Conservation (phyloP, 768 basidiomycete genomes). For the Cyclocybe aegerita region DNA sequence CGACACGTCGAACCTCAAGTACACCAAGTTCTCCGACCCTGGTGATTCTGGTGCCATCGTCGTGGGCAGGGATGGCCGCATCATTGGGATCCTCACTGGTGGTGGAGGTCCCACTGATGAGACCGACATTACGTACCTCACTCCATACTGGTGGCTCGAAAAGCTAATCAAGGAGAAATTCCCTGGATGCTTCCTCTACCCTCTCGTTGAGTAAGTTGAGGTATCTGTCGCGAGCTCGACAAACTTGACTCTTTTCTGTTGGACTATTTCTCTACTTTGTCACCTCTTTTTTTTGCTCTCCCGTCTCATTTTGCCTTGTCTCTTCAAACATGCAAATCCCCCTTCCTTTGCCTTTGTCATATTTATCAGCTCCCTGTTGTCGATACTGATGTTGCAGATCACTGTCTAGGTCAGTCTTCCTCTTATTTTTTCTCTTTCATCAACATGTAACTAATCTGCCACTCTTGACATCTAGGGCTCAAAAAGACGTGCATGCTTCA, state of each 20-base stretch:
- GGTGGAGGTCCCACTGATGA: slow-evolving; percentile 24
- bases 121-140: slow-evolving; percentile 33
- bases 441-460: too few relatives aligned
- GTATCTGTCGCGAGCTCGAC: not conserved
- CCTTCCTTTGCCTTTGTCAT: too few relatives aligned
- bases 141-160: slow-evolving; percentile 28
- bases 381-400: too few relatives aligned
- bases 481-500: too few relatives aligned
- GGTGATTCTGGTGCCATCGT: slow-evolving; percentile 39
- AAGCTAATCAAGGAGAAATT: slow-evolving; percentile 23
- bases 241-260: not conserved
- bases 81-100: slow-evolving; percentile 32
- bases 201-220: too few relatives aligned
- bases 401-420: too few relatives aligned
- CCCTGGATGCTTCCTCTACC: slow-evolving; percentile 19
- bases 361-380: too few relatives aligned
- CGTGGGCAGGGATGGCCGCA: slow-evolving; percentile 27
- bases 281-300: too few relatives aligned
- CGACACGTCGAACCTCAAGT: slow-evolving; percentile 14
- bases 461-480: too few relatives aligned
- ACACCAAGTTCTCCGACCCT: slow-evolving; percentile 26
- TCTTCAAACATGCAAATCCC: too few relatives aligned
- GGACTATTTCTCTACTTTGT: not conserved
- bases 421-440: too few relatives aligned
- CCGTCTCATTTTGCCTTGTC: too few relatives aligned